Evolutionary conservation across 352 stramenopile genomes (phyloP), one percentile per base, ranked within the genome.

Genomic region (Bremia lactucae): DNA sequence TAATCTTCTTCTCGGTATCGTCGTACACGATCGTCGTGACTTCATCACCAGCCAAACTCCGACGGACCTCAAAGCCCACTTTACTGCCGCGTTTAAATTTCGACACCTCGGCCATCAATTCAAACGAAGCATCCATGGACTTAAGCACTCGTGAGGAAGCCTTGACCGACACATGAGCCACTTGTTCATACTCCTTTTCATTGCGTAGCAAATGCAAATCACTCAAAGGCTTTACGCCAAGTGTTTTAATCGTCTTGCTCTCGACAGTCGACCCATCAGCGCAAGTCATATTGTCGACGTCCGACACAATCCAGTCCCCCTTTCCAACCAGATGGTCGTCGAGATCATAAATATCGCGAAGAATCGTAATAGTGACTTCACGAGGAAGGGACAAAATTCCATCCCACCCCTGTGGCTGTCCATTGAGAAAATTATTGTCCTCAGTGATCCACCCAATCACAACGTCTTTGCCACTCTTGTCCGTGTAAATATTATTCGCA

Each of bases 161-260:
- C 15, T 59, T 62, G 20, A 82, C 24, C n/a, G 36, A 50, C 31
- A 62, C 50, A 4, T 19, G 52, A 6, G 15, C 34, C 13, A 80
- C 23, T 31, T 46, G 28, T 49, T 78, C 61, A 21, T 58, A 16
- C 31, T 55, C 24, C 31, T 79, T 59, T 15, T 40, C 34, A 35
- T 72, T 68, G 11, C 72, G 72, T 11, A 84, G 55, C 23, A 67
- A 28, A 37, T 79, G n/a, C 19, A 79, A 26, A 42, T 78, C 46
- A 26, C 61, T 50, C 35, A 74, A 47, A 29, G 68, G 55, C 55
- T 78, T 65, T 18, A 77, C 49, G 2, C 52, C 52, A 13, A 84
- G 35, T 23, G 72, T 84, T 59, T 84, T 84, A 55, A 84, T 68
- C 33, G 68, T 80, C 55, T 80, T 84, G 58, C 44, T 61, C 52